phyloP scores from a whole-genome alignment of 208 protist species.

The Wallacemonas collosoma region DNA sequence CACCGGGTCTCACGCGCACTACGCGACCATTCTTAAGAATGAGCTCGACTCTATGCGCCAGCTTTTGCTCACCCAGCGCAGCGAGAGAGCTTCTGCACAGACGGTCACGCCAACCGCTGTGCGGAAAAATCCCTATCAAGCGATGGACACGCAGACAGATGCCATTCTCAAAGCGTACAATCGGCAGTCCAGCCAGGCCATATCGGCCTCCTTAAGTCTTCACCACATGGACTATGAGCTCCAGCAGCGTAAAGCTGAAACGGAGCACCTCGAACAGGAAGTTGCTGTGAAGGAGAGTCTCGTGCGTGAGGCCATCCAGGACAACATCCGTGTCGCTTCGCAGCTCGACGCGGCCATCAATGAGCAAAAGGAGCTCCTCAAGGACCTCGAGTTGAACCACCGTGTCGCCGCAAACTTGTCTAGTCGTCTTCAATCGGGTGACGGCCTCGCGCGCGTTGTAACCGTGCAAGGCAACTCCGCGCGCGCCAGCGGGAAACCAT shows the following conservation, averaged over 20 bases:
- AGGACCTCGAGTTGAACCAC: constrained; percentile 62
- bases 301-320: constrained; percentile 25
- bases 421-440: not conserved
- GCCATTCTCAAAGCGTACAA: not conserved
- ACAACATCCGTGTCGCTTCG: constrained; percentile 41
- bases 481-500: not conserved
- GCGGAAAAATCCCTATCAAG: not conserved
- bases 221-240: constrained; percentile 35
- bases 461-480: not conserved
- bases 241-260: constrained; percentile 21
- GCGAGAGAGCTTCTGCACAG: not conserved
- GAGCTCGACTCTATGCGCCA: constrained; percentile 67
- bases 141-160: not conserved
- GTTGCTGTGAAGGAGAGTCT: constrained; percentile 24
- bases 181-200: not conserved
- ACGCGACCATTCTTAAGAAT: constrained; percentile 77
- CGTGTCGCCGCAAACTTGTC: constrained; percentile 8
- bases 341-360: constrained; percentile 44
- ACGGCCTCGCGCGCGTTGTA: constrained; percentile 10
- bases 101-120: not conserved
- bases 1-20: constrained; percentile 68
- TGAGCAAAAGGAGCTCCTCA: constrained; percentile 59
- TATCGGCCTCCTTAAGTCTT: constrained; percentile 4
- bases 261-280: constrained; percentile 28
- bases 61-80: not conserved